Base-by-base conservation (phyloP, 1,284 basidiomycete species). In the Pascua guehoae region DNA sequence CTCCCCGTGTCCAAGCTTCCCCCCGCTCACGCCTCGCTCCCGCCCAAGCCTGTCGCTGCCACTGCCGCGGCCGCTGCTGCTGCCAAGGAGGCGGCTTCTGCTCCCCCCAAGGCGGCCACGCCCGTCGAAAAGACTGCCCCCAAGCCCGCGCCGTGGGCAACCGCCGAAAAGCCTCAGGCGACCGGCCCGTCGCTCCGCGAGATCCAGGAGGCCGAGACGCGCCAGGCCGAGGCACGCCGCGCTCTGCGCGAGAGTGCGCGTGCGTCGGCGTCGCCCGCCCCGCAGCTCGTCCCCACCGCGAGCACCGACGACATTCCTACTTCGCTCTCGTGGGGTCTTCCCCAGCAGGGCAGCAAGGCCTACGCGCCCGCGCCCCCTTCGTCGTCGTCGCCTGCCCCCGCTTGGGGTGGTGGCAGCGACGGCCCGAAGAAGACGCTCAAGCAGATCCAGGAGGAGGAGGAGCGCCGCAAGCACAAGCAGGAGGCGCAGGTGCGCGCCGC, bases 371-470 rank as follows among this genome's bases (percentile, higher is more conserved):
- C 68, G 16, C 49, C 70, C 24, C 44, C 71, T 53, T 55, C 76
- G 10, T 60, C 78, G 11, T 68, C 75, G 15, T 56, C 76, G 1
- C 65, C 81, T 12, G 62, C 75, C 5, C 71, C 77, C 1, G 74
- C 77, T 11, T 71, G 78, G 42, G 68, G 81, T 5, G 67, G 67
- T 32, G 67, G 60, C 37, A 65, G 68, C 5, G 76, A 80, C 4
- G 67, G 60, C 18, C 79, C 85, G 8, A 95, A 93, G 80, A 97
- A 94, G 83, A 90, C 90, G 2, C 88, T 98, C 85, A 96, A 94
- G 81, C 93, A 98, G 79, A 98, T 98, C 48, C 91, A 97, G 74
- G 93, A 98, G 74, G 95, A 98, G 69, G 95, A 99, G 74, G 88
- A 96, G 78, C 84, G 80, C 63, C 82, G 87, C 63, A 92, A 91